These are phyloP conservation scores for Hanseniaspora pseudoguilliermondii DNA, from an alignment of 805 yeast genomes.

Conservation along the genomic window DNA sequence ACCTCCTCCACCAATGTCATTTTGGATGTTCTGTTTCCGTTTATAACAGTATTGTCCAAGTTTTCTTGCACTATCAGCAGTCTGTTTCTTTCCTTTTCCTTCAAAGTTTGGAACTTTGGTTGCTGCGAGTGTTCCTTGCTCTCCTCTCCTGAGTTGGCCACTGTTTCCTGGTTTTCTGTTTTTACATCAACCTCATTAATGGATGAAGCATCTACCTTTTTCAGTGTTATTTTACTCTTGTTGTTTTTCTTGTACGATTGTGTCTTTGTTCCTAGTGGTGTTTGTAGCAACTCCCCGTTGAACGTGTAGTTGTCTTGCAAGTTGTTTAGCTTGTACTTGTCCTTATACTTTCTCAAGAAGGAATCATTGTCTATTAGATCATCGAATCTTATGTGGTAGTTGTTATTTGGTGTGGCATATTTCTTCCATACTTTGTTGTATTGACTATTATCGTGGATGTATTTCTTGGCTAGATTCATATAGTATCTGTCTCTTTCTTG, in stretches of 20 bases:
- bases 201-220: background rate
- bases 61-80: background rate
- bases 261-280: conserved; percentile 64
- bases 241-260: conserved; percentile 24
- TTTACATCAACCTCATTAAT: background rate
- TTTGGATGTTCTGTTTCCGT: conserved; percentile 36
- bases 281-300: conserved; percentile 56
- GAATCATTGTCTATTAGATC: conserved; percentile 38
- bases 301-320: conserved; percentile 51
- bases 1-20: conserved; percentile 47
- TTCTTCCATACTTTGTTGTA: conserved; percentile 10
- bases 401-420: background rate
- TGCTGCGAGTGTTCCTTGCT: background rate
- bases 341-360: conserved; percentile 58
- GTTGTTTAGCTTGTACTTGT: conserved; percentile 38
- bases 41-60: background rate
- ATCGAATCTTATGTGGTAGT: conserved; percentile 43
- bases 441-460: conserved; percentile 11
- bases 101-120: background rate
- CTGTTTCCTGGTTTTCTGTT: background rate
- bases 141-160: background rate
- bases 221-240: conserved; percentile 17
- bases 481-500: conserved; percentile 9
- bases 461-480: background rate
- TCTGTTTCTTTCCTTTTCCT: conserved; percentile 16